Evolutionary conservation across 805 yeast genomes (phyloP).

Genomic region (Candida argentea): DNA sequence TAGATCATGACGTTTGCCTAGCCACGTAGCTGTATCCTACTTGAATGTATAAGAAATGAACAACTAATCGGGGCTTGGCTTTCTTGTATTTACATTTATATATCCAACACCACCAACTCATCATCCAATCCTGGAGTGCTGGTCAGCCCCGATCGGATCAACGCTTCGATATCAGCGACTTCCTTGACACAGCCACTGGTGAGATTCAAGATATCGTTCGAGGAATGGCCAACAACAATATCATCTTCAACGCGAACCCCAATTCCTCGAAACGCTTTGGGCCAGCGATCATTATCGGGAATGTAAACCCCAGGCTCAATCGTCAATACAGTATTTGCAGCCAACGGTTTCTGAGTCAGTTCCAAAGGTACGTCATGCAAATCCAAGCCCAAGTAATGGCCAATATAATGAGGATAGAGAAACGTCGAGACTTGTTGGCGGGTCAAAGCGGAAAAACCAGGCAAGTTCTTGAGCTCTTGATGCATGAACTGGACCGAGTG

Average conservation of each 20-base stretch:
- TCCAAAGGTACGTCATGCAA: slow-evolving; percentile 71
- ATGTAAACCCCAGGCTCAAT: slow-evolving; percentile 94
- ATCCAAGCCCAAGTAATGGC: slow-evolving; percentile 91
- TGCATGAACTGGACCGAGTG: slow-evolving; percentile 50
- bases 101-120: slow-evolving; percentile 17
- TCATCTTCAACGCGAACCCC: slow-evolving; percentile 96
- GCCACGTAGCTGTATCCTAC: no score
- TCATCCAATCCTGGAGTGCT: slow-evolving; percentile 36
- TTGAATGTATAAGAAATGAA: no score
- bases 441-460: slow-evolving; percentile 50
- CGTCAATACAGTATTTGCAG: slow-evolving; percentile 75
- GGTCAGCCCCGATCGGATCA: slow-evolving; percentile 47
- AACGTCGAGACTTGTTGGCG: slow-evolving; percentile 40
- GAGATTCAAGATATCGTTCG: slow-evolving; percentile 40
- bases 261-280: slow-evolving; percentile 71
- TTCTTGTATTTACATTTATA: slow-evolving; percentile 2
- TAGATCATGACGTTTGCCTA: no score
- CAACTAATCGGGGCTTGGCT: neutral
- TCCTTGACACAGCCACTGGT: slow-evolving; percentile 85
- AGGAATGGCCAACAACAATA: slow-evolving; percentile 62
- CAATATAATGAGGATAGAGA: slow-evolving; percentile 88
- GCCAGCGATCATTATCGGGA: slow-evolving; percentile 65
- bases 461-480: slow-evolving; percentile 53
- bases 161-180: slow-evolving; percentile 64
- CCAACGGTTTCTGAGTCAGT: slow-evolving; percentile 45